phyloP scores from a whole-genome alignment of 495 filamentous ascomycete species.

The Penicillium fimorum region DNA sequence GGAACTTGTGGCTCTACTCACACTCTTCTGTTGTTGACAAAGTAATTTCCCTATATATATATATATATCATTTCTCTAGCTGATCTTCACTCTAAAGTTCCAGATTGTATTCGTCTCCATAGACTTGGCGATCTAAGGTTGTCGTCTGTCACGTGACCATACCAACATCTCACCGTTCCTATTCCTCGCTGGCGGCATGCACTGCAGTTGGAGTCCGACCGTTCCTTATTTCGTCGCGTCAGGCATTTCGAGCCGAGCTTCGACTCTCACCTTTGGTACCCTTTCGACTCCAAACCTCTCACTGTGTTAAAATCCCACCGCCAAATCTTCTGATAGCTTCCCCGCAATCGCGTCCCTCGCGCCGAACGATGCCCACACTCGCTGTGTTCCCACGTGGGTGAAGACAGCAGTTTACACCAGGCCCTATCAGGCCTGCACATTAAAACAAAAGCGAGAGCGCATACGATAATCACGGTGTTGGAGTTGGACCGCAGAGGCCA shows the following conservation, averaged over 20 bases:
- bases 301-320: background rate
- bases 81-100: background rate
- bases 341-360: slow-evolving; percentile 43
- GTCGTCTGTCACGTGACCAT: background rate
- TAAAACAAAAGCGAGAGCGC: background rate
- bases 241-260: slow-evolving; percentile 3
- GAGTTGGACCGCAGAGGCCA: slow-evolving; percentile 16
- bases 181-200: background rate
- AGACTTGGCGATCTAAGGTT: background rate
- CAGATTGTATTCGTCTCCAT: background rate
- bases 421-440: background rate
- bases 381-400: slow-evolving; percentile 33
- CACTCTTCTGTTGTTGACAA: too few species aligned
- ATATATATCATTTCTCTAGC: background rate
- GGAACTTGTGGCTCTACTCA: background rate
- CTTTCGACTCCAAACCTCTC: background rate
- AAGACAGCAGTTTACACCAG: slow-evolving; percentile 19
- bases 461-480: slow-evolving; percentile 5
- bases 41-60: background rate
- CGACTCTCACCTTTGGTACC: background rate
- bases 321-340: slow-evolving; percentile 26
- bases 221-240: slow-evolving; percentile 8
- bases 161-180: slow-evolving; percentile 8
- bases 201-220: slow-evolving; percentile 4
- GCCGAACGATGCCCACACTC: slow-evolving; percentile 40